A percentile compares a stretch with the other conserved stretches of the same genome.
phyloP scores from a whole-genome alignment of 2,329 filamentous ascomycete genomes.

The Xylariaceae sp. region DNA sequence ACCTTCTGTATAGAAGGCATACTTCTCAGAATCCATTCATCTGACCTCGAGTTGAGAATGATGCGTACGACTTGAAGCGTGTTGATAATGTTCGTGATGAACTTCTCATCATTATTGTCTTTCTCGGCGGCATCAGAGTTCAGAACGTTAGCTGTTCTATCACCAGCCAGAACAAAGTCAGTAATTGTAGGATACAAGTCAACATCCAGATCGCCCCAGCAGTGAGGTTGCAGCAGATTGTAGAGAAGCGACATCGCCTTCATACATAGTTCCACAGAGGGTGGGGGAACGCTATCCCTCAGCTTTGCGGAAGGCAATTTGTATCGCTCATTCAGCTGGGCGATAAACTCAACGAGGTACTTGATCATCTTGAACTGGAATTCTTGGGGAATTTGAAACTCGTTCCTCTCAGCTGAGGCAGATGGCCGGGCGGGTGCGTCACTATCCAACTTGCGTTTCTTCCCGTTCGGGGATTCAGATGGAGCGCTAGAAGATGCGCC shows the following conservation, averaged over 20 bases:
- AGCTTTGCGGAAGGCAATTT: conserved; percentile 66
- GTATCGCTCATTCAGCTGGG: conserved; percentile 80
- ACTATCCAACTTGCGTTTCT: conserved; percentile 73
- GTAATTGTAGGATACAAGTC: conserved; percentile 89
- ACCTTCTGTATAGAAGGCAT: conserved; percentile 77
- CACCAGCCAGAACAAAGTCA: conserved; percentile 75
- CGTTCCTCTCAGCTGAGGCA: conserved; percentile 48
- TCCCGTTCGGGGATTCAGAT: conserved; percentile 66
- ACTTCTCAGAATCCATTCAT: conserved; percentile 84
- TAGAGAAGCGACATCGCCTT: conserved; percentile 77
- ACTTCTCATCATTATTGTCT: conserved; percentile 76
- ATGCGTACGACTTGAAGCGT: conserved; percentile 88
- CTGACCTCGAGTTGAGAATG: conserved; percentile 77
- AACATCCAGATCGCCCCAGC: conserved; percentile 88
- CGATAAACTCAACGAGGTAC: conserved; percentile 93
- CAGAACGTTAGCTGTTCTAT: conserved; percentile 62
- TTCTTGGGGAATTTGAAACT: conserved; percentile 62
- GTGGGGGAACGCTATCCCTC: conserved; percentile 51
- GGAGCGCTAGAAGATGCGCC: conserved; percentile 39
- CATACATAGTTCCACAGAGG: conserved; percentile 73
- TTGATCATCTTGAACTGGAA: conserved; percentile 80
- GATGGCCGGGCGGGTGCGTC: conserved; percentile 46
- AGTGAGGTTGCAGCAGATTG: conserved; percentile 77
- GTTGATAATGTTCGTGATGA: conserved; percentile 84
- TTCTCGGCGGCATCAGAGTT: conserved; percentile 56